Base-by-base conservation (phyloP, 1,284 basidiomycete genomes). In the Puccinia triticina region DNA sequence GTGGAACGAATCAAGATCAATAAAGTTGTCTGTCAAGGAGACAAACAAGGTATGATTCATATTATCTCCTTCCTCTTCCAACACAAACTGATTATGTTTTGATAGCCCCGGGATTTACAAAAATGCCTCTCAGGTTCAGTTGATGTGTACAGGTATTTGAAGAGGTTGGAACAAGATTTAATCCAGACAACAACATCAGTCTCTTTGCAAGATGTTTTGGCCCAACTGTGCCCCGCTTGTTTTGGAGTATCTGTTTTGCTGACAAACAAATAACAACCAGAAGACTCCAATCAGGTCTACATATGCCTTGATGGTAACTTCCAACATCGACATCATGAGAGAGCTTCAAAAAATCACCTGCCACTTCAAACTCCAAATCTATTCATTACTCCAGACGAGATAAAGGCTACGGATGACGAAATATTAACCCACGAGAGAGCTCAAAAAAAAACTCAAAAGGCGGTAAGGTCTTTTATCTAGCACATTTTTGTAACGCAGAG, bases 321-420 rank as follows among this genome's bases (percentile, higher is more conserved):
- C 26, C 73, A 75, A 32, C 72, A 74, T 29, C 40, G 72, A 10
- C 73, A 43, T 57, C 74, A 76, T 40, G 40, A 43, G 34, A 37
- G 26, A 1, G 74, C 74, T 8, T 34, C 32, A 16, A 37, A 59
- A 76, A 40, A 53, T 43, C 43, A 76, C 21, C 26, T 32, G 26
- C 5, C 21, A 16, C 40, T 76, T 37, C 55, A 57, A 29, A 76
- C 59, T 14, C 53, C 55, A 1, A 18, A 23, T 5, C 21, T 61
- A 2, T 76, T 61, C 43, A 29, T 76, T 21, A 34, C 21, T 59
- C 55, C 59, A 61, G 53, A 76, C 5, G 55, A 76, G 11, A 0
- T 40, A 7, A 14, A 61, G 5, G 1, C 2, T 23, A 34, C 53
- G 21, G 21, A 43, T 12, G 40, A 48, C 14, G 5, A 46, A 29